Percentiles rank a stretch among this genome's conserved stretches.
phyloP scores from a whole-genome alignment of 2,329 filamentous ascomycete genomes.

The Arthrobotrys musiformis region DNA sequence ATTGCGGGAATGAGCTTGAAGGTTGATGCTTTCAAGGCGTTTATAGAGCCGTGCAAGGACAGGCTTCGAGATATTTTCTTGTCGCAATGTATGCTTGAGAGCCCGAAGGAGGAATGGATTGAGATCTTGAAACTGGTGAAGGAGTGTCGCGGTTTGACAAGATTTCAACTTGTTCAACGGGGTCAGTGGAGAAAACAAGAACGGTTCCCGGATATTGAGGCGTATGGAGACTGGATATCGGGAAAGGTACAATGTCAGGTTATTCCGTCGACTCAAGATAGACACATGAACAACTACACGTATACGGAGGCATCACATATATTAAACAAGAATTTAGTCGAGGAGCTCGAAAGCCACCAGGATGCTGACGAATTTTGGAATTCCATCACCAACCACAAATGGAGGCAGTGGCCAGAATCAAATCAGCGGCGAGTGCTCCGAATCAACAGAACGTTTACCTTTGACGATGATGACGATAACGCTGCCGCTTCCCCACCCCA shows the following conservation, averaged over 20 bases:
- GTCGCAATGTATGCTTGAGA: slow-evolving; percentile 34
- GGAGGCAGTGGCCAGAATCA: slow-evolving; percentile 39
- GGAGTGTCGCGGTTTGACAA: background rate
- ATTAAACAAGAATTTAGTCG: slow-evolving; percentile 14
- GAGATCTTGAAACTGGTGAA: slow-evolving; percentile 20
- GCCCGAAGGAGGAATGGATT: slow-evolving; percentile 34
- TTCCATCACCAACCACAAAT: slow-evolving; percentile 21
- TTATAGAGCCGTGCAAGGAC: slow-evolving; percentile 6
- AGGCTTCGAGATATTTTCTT: slow-evolving; percentile 13
- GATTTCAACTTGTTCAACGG: slow-evolving; percentile 15
- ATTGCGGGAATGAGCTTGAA: slow-evolving; percentile 25
- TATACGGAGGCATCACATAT: slow-evolving; percentile 5
- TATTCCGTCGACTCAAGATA: slow-evolving; percentile 12
- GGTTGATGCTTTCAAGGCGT: slow-evolving; percentile 13
- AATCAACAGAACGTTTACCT: slow-evolving; percentile 32
- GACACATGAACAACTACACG: background rate
- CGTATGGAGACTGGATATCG: slow-evolving; percentile 3
- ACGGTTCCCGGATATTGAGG: slow-evolving; percentile 30
- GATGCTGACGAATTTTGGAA: slow-evolving; percentile 35
- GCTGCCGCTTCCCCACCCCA: slow-evolving; percentile 4
- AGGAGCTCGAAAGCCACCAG: slow-evolving; percentile 14
- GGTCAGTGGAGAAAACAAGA: slow-evolving; percentile 36
- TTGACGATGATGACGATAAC: slow-evolving; percentile 25
- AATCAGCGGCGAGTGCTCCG: slow-evolving; percentile 12
- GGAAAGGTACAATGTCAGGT: slow-evolving; percentile 9